Evolutionary conservation across 257 asterid genomes (phyloP).

Genomic region (Sherardia arvensis): DNA sequence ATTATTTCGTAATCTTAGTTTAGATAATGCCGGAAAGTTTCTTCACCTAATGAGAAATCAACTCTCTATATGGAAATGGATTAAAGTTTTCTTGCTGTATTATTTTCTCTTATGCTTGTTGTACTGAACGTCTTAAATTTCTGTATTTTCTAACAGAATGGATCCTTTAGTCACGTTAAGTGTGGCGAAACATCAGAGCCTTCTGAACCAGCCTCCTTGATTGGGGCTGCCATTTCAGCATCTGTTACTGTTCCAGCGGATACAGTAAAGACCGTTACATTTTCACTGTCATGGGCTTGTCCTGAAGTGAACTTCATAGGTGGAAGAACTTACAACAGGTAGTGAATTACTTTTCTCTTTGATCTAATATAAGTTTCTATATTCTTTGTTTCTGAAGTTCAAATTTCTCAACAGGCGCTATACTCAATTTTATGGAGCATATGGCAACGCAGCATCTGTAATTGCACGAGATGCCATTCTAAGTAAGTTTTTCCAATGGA

Average conservation of each 20-base stretch:
- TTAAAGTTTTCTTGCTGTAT: not conserved
- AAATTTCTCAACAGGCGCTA: conserved; percentile 62
- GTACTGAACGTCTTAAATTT: conserved; percentile 26
- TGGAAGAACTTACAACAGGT: conserved; percentile 95
- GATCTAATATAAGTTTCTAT: conserved; percentile 2
- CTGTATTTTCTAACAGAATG: conserved; percentile 44
- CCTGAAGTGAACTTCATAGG: conserved; percentile 64
- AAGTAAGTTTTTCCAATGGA: conserved; percentile 36
- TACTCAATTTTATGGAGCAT: conserved; percentile 65
- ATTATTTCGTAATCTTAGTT: not conserved
- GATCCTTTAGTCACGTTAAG: conserved; percentile 76
- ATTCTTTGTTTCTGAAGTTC: conserved; percentile 17
- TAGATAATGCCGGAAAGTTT: not conserved
- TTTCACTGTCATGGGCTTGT: conserved; percentile 89
- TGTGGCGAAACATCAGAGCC: conserved; percentile 61
- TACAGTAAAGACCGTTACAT: conserved; percentile 52
- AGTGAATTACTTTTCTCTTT: conserved; percentile 13
- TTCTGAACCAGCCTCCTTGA: conserved; percentile 63
- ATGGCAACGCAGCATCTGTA: conserved; percentile 54
- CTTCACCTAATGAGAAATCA: not conserved
- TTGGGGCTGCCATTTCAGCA: conserved; percentile 95
- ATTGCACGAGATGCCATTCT: conserved; percentile 78
- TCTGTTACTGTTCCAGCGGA: conserved; percentile 63
- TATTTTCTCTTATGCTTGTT: conserved; percentile 3
- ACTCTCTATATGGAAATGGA: not conserved